Evolutionary conservation across 23 red algal genomes (phyloP), one percentile per base, ranked within the genome.

Genomic region (Gracilaria gracilis): DNA sequence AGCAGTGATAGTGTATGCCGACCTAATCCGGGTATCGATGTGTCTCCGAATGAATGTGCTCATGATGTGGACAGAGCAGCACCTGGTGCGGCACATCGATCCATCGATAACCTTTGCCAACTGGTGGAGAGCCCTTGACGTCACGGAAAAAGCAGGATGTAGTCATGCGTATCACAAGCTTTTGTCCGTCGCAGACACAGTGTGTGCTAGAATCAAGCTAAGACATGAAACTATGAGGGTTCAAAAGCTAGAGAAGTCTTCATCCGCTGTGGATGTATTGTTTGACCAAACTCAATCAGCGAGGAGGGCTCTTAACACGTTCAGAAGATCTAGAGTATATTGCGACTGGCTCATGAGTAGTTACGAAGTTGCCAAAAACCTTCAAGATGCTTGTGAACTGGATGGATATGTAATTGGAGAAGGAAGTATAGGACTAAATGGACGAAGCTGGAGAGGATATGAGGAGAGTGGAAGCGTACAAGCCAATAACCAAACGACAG

Each of bases 31-130:
- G 12, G 46, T 77, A 7, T 48, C 72, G 6, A 31, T 20, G 19
- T 77, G 72, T 77, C 72, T 77, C 46, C 31, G 50, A 77, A 77
- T 77, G 38, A 77, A 31, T 77, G 40, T 77, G 72, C 42, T 77
- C 3, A n/a, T 77, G 40, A 44, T 77, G 25, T n/a, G 4, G 5
- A 42, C 72, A 49, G 72, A 77, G 25, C 72, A 51, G 23, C 40
- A 77, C 0, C 72, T 77, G 27, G 20, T 77, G 39, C 3, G 15
- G 12, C 72, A 77, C 23, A 25, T 27, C 4, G 27, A 77, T 31
- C 20, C 72, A 0, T 77, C 72, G 12, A 77, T 77, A 14, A 77
- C 23, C 39, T 49, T 77, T 14, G 31, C 27, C 19, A 49, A 49
- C 38, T 77, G 72, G 72, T 77, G 72, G 72, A 77, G 11, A 5